Base-by-base conservation (phyloP, 805 yeast species). In the Wickerhamomyces ciferrii region DNA sequence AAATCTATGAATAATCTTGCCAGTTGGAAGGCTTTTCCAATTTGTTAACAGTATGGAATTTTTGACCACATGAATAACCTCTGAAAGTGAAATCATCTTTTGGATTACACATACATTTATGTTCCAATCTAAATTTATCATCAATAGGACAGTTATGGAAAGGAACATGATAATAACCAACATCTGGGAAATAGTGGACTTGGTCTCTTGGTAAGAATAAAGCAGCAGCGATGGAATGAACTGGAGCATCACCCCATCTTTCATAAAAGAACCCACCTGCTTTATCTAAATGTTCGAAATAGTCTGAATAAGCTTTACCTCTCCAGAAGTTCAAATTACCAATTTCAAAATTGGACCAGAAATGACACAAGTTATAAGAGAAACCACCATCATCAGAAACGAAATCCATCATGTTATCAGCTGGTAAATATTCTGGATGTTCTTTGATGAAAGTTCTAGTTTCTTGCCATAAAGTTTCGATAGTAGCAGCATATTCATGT, bases 191-290 rank as follows among this genome's bases (percentile, higher is more conserved):
- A 69, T 76, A 84, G 62, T 84, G 90, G 27, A 87, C 54, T 58
- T 84, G 75, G 29, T 72, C 68, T 55, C 71, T 72, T 51, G 78
- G 76, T 43, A 83, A 63, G 60, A 85, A 76, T 43, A 84, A 62
- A 1, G 89, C 63, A 9, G 84, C 86, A 21, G 87, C 94, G 45
- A 87, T 76, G 1, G 95, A 79, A 66, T 87, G 95, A 11, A 87
- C 79, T 13, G 96, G 96, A 2, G 96, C 96, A 66, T 88, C 96
- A 40, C 96, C 96, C 96, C 96, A 88, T 55, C 96, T 74, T 68
- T 87, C 94, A 61, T 86, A 85, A 65, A 79, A 87, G 66, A 87
- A 87, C 1, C 95, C 96, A 53, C 95, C 95, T 2, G 77, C 63
- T 48, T 68, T 54, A 62, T 87, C 96, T 45, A 87, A 69, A 61